phyloP scores from a whole-genome alignment of 2,329 filamentous ascomycete species.

The Cladosporium sp. region DNA sequence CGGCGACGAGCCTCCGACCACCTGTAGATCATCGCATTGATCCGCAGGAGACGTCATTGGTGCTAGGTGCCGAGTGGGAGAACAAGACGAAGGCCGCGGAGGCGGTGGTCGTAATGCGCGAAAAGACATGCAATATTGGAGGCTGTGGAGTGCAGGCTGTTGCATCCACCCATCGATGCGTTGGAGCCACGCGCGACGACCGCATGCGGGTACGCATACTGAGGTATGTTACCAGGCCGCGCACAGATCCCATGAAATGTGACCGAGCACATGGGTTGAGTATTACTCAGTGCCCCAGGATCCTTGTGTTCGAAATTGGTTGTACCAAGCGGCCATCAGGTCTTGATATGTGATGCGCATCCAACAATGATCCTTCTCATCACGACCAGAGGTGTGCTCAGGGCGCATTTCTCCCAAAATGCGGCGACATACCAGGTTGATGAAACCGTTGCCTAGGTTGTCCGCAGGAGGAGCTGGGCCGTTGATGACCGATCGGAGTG shows the following conservation, averaged over 20 bases:
- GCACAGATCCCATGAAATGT: background rate
- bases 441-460: constrained; percentile 5
- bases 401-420: constrained; percentile 12
- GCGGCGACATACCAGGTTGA: constrained; percentile 20
- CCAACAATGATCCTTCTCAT: constrained; percentile 17
- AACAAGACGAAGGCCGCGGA: background rate
- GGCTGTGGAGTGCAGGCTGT: background rate
- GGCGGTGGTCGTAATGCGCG: background rate
- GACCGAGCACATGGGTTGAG: background rate
- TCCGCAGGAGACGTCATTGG: background rate
- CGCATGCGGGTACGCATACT: background rate
- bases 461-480: constrained; percentile 11
- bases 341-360: constrained; percentile 20
- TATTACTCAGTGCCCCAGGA: constrained; percentile 16
- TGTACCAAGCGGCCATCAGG: constrained; percentile 20
- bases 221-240: background rate
- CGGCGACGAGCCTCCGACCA: background rate
- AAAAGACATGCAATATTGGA: background rate
- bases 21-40: background rate
- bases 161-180: background rate
- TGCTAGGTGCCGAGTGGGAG: background rate
- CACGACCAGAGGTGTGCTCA: constrained; percentile 13
- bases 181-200: background rate
- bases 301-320: constrained; percentile 9
- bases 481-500: constrained; percentile 22